phyloP scores from a whole-genome alignment of 768 basidiomycete genomes.

The Pholiota molesta region DNA sequence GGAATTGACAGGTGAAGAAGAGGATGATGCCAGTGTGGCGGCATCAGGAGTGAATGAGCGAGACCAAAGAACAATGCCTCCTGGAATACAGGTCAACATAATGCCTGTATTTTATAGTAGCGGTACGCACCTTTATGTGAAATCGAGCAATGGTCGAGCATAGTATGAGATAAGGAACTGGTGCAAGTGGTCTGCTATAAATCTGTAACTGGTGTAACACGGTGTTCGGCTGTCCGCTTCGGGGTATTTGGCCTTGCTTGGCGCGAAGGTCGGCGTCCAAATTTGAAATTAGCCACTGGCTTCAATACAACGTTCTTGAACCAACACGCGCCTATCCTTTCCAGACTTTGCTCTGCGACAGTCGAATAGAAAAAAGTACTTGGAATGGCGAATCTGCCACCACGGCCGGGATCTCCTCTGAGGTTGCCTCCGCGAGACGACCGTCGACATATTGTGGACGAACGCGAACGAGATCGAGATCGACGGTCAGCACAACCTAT shows the following conservation, averaged over 20 bases:
- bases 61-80: constrained; percentile 93
- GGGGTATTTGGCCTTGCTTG: constrained; percentile 15
- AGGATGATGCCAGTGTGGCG: constrained; percentile 64
- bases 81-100: constrained; percentile 40
- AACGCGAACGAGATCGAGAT: constrained; percentile 30
- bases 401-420: constrained; percentile 38
- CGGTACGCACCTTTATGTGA: constrained; percentile 77
- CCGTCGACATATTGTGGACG: constrained; percentile 23
- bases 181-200: constrained; percentile 12
- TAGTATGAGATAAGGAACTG: constrained; percentile 31
- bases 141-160: constrained; percentile 97
- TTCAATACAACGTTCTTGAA: neutral
- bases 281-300: constrained; percentile 4
- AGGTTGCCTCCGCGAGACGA: constrained; percentile 25
- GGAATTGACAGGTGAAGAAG: constrained; percentile 83
- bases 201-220: constrained; percentile 2
- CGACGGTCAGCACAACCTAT: constrained; percentile 29
- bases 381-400: constrained; percentile 43
- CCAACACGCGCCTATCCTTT: neutral
- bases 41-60: constrained; percentile 92
- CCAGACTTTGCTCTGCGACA: neutral
- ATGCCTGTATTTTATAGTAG: neutral
- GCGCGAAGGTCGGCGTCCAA: constrained; percentile 9
- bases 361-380: neutral
- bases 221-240: neutral